These are phyloP conservation scores for Dryas octopetala DNA, from an alignment of 306 rosid genomes.

Conservation along the genomic window DNA sequence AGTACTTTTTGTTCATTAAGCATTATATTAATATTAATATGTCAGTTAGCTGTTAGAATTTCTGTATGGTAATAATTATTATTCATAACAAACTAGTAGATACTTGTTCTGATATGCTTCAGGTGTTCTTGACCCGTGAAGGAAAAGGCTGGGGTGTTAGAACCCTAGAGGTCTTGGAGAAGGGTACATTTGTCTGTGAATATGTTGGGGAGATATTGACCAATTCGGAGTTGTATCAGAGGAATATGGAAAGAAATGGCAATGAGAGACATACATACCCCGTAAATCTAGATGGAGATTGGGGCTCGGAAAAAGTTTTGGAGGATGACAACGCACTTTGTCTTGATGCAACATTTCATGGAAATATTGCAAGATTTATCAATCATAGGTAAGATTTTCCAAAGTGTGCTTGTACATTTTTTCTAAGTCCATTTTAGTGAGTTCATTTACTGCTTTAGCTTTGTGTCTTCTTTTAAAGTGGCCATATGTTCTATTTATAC, in stretches of 20 bases:
- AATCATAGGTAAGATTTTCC: constrained; percentile 68
- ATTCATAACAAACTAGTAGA: neutral
- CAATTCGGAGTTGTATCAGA: constrained; percentile 69
- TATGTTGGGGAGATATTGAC: constrained; percentile 86
- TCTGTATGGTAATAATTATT: neutral
- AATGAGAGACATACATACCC: constrained; percentile 85
- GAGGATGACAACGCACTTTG: constrained; percentile 88
- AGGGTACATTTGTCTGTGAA: constrained; percentile 81
- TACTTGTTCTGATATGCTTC: constrained; percentile 20
- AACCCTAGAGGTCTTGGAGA: constrained; percentile 67
- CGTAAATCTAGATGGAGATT: constrained; percentile 86
- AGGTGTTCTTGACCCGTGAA: constrained; percentile 71
- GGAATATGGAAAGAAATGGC: constrained; percentile 39
- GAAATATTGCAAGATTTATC: constrained; percentile 92
- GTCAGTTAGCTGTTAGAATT: neutral
- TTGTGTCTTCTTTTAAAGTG: neutral
- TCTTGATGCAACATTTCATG: constrained; percentile 82
- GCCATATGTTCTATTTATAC: neutral
- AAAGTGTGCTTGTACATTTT: neutral
- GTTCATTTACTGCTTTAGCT: neutral
- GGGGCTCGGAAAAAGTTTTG: constrained; percentile 77
- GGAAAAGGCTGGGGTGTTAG: constrained; percentile 94
- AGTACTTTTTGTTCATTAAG: neutral
- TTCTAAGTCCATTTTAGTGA: neutral
- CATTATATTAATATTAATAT: no score